Base-by-base conservation (phyloP, 257 asterid species). In the Dorcoceras hygrometricum region DNA sequence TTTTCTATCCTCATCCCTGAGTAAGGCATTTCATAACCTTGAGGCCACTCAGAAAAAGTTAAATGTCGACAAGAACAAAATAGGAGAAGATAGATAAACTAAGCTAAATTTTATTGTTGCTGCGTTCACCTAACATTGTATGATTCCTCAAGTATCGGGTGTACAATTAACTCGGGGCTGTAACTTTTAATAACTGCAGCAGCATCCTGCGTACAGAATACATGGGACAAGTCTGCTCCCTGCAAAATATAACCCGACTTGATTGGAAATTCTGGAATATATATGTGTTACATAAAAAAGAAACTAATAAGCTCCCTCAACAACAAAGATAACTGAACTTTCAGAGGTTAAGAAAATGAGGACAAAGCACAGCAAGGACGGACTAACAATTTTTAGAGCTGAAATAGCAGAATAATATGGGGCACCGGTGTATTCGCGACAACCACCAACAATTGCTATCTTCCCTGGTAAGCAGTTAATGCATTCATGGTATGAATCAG, bases 371-470 rank as follows among this genome's bases (percentile, higher is more conserved):
- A 16, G 67, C 18, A 57, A 71, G 62, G 56, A 78, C 2, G 69
- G 66, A 84, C 97, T 84, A 59, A 94, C 99, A 63, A 94, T 88
- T 77, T 86, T 94, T 67, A 94, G 79, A 67, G 99, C 99, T 63
- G 99, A 94, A 75, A 94, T 87, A 51, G 99, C 99, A 62, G 99
- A 75, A 51, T 88, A 94, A 77, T 90, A 94, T 29, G 99, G 99
- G 64, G 99, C 99, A 69, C 99, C 99, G 57, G 99, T 94, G 85
- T 94, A 90, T 71, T 94, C 97, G 0, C 99, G 95, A 75, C 99
- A 94, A 59, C 99, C 99, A 51, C 99, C 97, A 22, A 94, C 77
- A 56, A 94, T 96, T 59, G 99, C 99, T 70, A 94, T 83, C 83
- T 94, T 94, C 65, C 99, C 99, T 94, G 95, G 74, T 77, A 63